Conservation (phyloP, 2,329 filamentous ascomycete genomes). For the Domatiomyces globalis region DNA sequence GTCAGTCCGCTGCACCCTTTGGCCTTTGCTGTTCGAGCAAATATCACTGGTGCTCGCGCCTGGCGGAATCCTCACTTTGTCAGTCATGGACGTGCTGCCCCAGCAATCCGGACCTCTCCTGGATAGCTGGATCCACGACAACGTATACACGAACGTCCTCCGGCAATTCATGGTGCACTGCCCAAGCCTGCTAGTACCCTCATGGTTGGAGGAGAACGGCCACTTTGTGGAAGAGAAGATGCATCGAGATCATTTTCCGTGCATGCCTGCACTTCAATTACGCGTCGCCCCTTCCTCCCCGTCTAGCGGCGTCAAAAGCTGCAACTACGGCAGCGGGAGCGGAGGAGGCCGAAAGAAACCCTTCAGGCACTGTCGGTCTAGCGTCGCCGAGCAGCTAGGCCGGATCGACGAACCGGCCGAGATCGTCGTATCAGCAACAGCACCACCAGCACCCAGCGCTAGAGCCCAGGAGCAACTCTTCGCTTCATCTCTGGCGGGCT, state of each 20-base stretch:
- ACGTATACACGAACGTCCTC: background rate
- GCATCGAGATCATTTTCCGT: background rate
- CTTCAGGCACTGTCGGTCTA: too few species aligned
- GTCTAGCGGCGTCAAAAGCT: too few species aligned
- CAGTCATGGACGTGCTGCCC: constrained; percentile 1
- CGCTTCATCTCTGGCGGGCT: background rate
- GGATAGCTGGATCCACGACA: constrained; percentile 1
- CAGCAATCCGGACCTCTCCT: background rate
- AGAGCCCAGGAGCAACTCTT: background rate
- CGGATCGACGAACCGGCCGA: background rate
- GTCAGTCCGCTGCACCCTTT: background rate
- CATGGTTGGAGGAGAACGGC: constrained; percentile 1
- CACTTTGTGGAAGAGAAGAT: background rate
- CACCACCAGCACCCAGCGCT: background rate
- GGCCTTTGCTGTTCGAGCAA: constrained; percentile 1
- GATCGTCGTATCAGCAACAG: background rate
- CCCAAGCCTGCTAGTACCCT: background rate
- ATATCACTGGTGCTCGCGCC: background rate
- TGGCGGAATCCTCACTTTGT: background rate
- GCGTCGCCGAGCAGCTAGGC: background rate
- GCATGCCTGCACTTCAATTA: background rate
- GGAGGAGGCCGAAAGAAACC: too few species aligned
- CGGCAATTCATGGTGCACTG: constrained; percentile 1
- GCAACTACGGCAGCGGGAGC: too few species aligned
- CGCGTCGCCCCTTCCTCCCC: too few species aligned